Percentiles rank a stretch among this genome's conserved stretches.
Evolutionary conservation across 495 filamentous ascomycete genomes (phyloP).

Genomic region (Penicillium lividum): DNA sequence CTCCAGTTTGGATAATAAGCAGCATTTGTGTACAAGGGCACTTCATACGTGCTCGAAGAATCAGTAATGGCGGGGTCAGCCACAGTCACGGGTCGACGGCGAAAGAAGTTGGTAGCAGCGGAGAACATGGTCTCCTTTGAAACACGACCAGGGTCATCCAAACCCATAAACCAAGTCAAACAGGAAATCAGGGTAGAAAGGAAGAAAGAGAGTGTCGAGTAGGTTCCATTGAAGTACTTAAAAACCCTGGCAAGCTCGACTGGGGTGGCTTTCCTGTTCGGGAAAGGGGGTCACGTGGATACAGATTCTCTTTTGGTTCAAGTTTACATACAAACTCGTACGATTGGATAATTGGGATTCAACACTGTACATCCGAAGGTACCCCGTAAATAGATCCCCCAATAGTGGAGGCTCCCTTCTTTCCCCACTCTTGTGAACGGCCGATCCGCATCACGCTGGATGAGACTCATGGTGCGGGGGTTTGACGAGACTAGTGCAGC

Average conservation of each 20-base stretch:
- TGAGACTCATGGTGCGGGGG: background rate
- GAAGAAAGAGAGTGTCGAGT: background rate
- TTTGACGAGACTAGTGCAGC: background rate
- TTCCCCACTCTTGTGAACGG: background rate
- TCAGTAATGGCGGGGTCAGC: conserved; percentile 29
- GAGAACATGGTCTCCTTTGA: conserved; percentile 21
- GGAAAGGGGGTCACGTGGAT: conserved; percentile 26
- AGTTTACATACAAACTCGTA: background rate
- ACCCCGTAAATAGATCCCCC: background rate
- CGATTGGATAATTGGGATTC: conserved; percentile 2
- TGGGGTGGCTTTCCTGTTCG: conserved; percentile 17
- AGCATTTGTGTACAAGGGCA: conserved; percentile 61
- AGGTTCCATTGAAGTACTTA: conserved; percentile 5
- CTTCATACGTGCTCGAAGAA: conserved; percentile 34
- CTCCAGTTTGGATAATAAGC: conserved; percentile 91
- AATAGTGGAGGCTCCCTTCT: background rate
- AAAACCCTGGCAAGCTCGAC: conserved; percentile 2
- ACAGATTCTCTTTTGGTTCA: background rate
- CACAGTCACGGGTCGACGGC: conserved; percentile 16
- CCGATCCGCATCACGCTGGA: background rate
- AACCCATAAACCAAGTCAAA: background rate
- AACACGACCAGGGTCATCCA: background rate
- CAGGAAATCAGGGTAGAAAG: background rate
- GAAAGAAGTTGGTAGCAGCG: conserved; percentile 22
- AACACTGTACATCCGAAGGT: background rate